Base-by-base conservation (phyloP, 352 stramenopile genomes). In the Blastocystis sp. region DNA sequence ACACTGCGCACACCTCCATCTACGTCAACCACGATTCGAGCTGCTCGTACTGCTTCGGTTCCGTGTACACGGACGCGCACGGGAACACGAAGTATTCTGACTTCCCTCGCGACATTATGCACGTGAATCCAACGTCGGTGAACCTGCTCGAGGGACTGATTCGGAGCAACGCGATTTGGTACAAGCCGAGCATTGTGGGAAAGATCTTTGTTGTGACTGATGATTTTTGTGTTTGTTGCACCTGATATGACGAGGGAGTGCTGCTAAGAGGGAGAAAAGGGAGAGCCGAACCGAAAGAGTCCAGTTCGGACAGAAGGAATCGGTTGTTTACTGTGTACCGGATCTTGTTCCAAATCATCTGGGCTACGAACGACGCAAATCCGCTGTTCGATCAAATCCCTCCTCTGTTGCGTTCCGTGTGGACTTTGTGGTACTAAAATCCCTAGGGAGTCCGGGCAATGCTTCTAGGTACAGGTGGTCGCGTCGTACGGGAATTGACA, bases 341-440 rank as follows among this genome's bases (percentile, higher is more conserved):
- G n/a, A n/a, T n/a, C n/a, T n/a, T n/a, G n/a, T n/a, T n/a, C n/a
- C n/a, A n/a, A n/a, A n/a, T n/a, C n/a, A n/a, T n/a, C n/a, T n/a
- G n/a, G n/a, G n/a, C n/a, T n/a, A n/a, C n/a, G n/a, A n/a, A n/a
- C n/a, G n/a, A n/a, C n/a, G n/a, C n/a, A n/a, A n/a, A n/a, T n/a
- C n/a, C n/a, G n/a, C n/a, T n/a, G n/a, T n/a, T n/a, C n/a, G n/a
- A n/a, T n/a, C n/a, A n/a, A n/a, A n/a, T n/a, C n/a, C n/a, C n/a
- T n/a, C n/a, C n/a, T n/a, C n/a, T n/a, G n/a, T n/a, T n/a, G n/a
- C n/a, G n/a, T n/a, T n/a, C n/a, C n/a, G n/a, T n/a, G 97, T 99
- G 92, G 96, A 99, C 94, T 98, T 94, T 90, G 95, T 98, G 69
- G 90, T 99, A 76, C 96, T n/a, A n/a, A n/a, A n/a, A n/a, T n/a